Conservation (phyloP, 441 rosid species). For the Pelargonium fulgidum region DNA sequence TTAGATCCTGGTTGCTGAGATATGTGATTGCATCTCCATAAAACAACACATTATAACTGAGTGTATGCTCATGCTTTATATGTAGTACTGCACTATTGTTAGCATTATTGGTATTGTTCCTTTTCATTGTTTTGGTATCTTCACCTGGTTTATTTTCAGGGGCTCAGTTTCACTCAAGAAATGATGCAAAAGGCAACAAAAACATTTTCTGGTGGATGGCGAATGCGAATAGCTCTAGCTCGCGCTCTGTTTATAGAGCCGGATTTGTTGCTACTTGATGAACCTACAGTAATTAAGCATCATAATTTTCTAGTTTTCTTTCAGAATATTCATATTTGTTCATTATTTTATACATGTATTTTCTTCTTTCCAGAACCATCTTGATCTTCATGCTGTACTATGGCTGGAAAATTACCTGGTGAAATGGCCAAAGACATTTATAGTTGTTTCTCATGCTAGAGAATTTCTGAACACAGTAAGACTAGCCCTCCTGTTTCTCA, state of each 20-base stretch:
- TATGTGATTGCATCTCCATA: not conserved
- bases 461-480: conserved; percentile 89
- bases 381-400: conserved; percentile 95
- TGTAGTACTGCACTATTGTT: conserved; percentile 2
- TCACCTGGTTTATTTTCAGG: conserved; percentile 40
- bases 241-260: conserved; percentile 92
- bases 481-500: conserved; percentile 13
- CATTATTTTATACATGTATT: conserved; percentile 9
- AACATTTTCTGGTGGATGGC: conserved; percentile 96
- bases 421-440: conserved; percentile 95
- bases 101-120: conserved; percentile 5
- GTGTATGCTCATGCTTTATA: not conserved
- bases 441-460: conserved; percentile 96
- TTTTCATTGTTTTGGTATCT: conserved; percentile 8
- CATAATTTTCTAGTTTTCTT: conserved; percentile 10
- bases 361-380: conserved; percentile 71
- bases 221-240: conserved; percentile 97
- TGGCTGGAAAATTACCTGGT: conserved; percentile 90
- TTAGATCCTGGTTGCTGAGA: too few species aligned
- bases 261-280: conserved; percentile 90
- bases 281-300: conserved; percentile 61
- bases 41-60: not conserved
- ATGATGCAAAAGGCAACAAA: conserved; percentile 81
- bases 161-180: conserved; percentile 88
- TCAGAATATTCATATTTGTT: conserved; percentile 12